These are phyloP conservation scores for Penicillium alfredii DNA, from an alignment of 495 filamentous ascomycete species.

Conservation along the genomic window DNA sequence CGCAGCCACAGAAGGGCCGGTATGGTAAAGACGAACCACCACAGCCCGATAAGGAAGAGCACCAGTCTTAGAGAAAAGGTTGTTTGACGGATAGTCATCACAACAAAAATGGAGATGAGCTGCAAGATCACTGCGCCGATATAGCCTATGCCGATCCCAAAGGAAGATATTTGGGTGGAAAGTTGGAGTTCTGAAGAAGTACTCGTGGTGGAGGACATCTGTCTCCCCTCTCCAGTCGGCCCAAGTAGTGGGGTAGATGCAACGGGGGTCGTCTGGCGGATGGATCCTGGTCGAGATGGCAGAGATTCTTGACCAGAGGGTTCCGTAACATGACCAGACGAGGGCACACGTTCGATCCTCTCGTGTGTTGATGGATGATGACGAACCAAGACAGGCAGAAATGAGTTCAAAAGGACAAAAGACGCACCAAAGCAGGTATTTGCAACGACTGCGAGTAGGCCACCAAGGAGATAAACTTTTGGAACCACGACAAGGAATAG, in stretches of 20 bases:
- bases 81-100: constrained; percentile 63
- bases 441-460: constrained; percentile 75
- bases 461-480: constrained; percentile 70
- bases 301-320: constrained; percentile 28
- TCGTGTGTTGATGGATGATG: constrained; percentile 55
- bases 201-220: constrained; percentile 11
- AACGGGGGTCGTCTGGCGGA: constrained; percentile 6
- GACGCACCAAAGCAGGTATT: constrained; percentile 88
- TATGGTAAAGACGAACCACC: constrained; percentile 92
- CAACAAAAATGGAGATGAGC: constrained; percentile 64
- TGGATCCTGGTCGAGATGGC: background rate
- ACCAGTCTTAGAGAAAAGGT: constrained; percentile 75
- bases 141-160: constrained; percentile 88
- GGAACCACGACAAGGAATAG: constrained; percentile 74
- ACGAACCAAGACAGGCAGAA: constrained; percentile 73
- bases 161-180: constrained; percentile 80
- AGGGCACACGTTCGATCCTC: constrained; percentile 1
- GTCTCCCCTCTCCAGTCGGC: constrained; percentile 1
- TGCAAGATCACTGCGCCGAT: constrained; percentile 76
- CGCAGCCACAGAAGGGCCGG: constrained; percentile 88
- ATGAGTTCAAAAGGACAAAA: constrained; percentile 80
- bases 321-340: background rate
- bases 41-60: constrained; percentile 79
- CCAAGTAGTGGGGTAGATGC: constrained; percentile 34
- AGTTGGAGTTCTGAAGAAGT: constrained; percentile 62